Evolutionary conservation across 306 rosid genomes (phyloP).

Genomic region (Quercus gilva): DNA sequence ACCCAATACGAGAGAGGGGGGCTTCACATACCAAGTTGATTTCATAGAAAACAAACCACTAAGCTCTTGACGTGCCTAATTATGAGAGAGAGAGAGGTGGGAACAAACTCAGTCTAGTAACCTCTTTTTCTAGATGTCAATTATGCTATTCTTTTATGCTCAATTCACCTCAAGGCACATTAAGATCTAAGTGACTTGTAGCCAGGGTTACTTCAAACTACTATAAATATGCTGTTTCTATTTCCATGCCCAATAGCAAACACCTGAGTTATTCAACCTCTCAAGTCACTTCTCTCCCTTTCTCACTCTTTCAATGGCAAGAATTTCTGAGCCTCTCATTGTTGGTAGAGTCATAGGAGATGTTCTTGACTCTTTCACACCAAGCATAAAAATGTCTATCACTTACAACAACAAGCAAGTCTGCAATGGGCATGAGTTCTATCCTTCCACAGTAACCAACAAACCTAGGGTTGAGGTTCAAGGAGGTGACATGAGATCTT

Average conservation of each 20-base stretch:
- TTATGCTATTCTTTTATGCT: not conserved
- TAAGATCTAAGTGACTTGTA: conserved; percentile 15
- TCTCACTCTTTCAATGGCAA: conserved; percentile 36
- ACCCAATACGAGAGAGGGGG: not conserved
- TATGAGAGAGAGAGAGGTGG: not conserved
- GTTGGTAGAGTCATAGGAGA: conserved; percentile 89
- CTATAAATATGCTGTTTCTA: conserved; percentile 49
- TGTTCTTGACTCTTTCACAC: conserved; percentile 67
- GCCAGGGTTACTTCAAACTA: conserved; percentile 31
- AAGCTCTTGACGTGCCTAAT: not conserved
- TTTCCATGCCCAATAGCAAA: conserved; percentile 20
- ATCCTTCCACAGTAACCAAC: conserved; percentile 57
- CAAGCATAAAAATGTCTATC: conserved; percentile 49
- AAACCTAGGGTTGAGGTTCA: conserved; percentile 71
- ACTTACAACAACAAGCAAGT: conserved; percentile 60
- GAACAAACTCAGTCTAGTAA: not conserved
- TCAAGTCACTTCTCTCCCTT: not conserved
- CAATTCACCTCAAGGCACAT: not conserved
- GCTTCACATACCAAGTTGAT: not conserved
- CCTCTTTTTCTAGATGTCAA: not conserved
- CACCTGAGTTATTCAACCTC: conserved; percentile 8
- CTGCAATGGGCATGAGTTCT: conserved; percentile 71
- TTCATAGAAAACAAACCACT: not conserved
- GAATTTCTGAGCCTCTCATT: conserved; percentile 49
- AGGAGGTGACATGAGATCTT: conserved; percentile 82